Evolutionary conservation across 306 rosid genomes (phyloP).

Genomic region (Lithocarpus polystachyus): DNA sequence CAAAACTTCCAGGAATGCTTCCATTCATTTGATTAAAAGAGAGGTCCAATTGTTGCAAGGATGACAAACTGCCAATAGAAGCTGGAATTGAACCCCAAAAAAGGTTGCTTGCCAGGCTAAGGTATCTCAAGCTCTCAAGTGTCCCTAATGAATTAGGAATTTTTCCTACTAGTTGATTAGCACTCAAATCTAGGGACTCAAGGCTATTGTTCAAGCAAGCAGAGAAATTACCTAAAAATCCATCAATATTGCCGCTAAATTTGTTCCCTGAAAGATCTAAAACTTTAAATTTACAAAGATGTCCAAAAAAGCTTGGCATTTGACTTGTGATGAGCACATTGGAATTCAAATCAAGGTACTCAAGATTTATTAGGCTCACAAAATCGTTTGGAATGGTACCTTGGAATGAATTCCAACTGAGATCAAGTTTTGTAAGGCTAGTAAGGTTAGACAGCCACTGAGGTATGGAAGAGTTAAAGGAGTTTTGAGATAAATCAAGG

Average conservation of each 20-base stretch:
- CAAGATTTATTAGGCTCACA: not conserved
- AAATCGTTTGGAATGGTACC: slow-evolving; percentile 15
- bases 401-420: slow-evolving; percentile 8
- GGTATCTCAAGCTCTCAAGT: not conserved
- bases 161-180: not conserved
- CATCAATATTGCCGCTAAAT: not conserved
- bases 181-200: not conserved
- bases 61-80: slow-evolving; percentile 3
- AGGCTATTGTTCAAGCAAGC: not conserved
- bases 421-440: slow-evolving; percentile 8
- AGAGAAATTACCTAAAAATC: not conserved
- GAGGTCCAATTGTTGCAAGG: not conserved
- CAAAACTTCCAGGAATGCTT: slow-evolving; percentile 18
- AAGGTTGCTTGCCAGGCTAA: not conserved
- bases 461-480: slow-evolving; percentile 6
- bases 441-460: slow-evolving; percentile 14
- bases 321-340: slow-evolving; percentile 2
- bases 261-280: not conserved
- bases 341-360: slow-evolving; percentile 1
- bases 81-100: slow-evolving; percentile 23
- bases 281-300: not conserved
- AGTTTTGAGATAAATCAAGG: slow-evolving; percentile 15
- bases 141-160: slow-evolving; percentile 9
- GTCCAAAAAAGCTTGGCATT: slow-evolving; percentile 12
- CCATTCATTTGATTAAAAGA: slow-evolving; percentile 3